These are phyloP conservation scores for Centaurea solstitialis DNA, from an alignment of 129 eudicot genomes.

Conservation along the genomic window DNA sequence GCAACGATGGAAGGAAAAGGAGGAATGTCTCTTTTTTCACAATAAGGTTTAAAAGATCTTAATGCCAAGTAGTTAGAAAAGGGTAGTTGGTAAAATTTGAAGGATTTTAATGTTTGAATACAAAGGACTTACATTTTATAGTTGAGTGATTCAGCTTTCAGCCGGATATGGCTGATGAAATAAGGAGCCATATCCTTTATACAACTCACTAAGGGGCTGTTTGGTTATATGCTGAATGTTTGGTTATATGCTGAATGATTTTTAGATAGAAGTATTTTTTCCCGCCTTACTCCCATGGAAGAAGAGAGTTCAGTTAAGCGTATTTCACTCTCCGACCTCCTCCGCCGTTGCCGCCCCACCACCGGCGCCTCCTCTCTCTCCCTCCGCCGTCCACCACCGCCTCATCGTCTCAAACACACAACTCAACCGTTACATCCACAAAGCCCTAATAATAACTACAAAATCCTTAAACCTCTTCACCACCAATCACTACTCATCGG, in stretches of 20 bases:
- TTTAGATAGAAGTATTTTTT: background rate
- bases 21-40: too few relatives aligned
- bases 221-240: too few relatives aligned
- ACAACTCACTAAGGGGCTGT: too few relatives aligned
- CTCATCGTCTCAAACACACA: background rate
- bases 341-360: slow-evolving; percentile 52
- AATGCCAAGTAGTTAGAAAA: too few relatives aligned
- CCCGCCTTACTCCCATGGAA: slow-evolving; percentile 44
- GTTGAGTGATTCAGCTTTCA: too few relatives aligned
- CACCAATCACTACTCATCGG: slow-evolving; percentile 53
- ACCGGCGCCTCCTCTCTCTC: slow-evolving; percentile 56
- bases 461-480: slow-evolving; percentile 55
- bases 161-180: too few relatives aligned
- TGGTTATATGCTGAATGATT: background rate
- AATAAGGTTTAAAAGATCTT: too few relatives aligned
- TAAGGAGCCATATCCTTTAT: too few relatives aligned
- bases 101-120: too few relatives aligned
- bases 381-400: slow-evolving; percentile 24
- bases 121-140: too few relatives aligned
- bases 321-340: slow-evolving; percentile 51
- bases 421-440: background rate
- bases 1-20: too few relatives aligned
- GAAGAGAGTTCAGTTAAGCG: slow-evolving; percentile 15
- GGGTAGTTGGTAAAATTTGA: too few relatives aligned
- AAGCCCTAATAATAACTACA: slow-evolving; percentile 34